Percentiles rank a stretch among this genome's conserved stretches.
These are phyloP conservation scores for Sugiyamaella grinbergsii DNA, from an alignment of 1,139 yeast genomes.

Conservation along the genomic window DNA sequence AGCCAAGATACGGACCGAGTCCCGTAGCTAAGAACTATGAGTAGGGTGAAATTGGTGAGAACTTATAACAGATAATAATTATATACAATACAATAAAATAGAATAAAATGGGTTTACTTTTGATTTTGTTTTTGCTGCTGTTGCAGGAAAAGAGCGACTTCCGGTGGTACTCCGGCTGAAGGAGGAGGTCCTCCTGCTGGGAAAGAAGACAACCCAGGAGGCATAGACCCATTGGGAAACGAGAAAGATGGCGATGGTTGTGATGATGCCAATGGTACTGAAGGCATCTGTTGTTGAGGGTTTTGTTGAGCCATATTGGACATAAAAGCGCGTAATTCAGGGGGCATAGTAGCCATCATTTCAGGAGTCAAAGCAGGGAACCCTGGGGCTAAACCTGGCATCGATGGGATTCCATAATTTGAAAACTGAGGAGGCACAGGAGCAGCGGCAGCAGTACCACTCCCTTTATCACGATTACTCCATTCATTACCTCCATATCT, in stretches of 20 bases:
- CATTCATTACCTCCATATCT: conserved; percentile 10
- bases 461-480: conserved; percentile 13
- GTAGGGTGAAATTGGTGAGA: too few species aligned
- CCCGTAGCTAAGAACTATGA: too few species aligned
- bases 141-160: conserved; percentile 31
- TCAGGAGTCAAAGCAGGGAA: conserved; percentile 12
- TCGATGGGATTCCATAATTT: background rate
- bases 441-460: conserved; percentile 5
- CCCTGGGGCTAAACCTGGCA: background rate
- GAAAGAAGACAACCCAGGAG: conserved; percentile 8
- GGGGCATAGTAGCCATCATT: conserved; percentile 18
- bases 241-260: conserved; percentile 20
- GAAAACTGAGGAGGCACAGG: conserved; percentile 13
- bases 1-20: too few species aligned
- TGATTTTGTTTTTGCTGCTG: conserved; percentile 30
- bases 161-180: conserved; percentile 20
- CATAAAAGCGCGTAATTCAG: conserved; percentile 24
- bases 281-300: conserved; percentile 12
- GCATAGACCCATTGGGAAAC: conserved; percentile 9
- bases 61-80: background rate
- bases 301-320: conserved; percentile 28
- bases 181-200: background rate
- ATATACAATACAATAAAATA: conserved; percentile 9
- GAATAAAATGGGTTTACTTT: conserved; percentile 15
- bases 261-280: background rate